These are phyloP conservation scores for Pigoraptor vietnamica DNA, from an alignment of 78 protist species.

Conservation along the genomic window DNA sequence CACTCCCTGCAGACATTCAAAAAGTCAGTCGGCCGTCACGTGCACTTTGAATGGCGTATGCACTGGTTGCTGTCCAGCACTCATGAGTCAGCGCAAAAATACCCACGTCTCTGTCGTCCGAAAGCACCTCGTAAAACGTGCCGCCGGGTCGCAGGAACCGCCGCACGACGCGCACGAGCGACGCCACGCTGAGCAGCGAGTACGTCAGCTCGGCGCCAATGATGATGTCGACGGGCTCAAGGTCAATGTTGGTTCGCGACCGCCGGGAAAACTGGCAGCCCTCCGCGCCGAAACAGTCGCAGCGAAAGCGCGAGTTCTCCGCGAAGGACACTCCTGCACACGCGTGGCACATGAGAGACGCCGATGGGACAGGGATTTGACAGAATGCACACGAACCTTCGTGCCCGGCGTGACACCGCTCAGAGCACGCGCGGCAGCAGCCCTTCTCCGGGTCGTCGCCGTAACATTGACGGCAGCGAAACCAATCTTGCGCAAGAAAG, in stretches of 20 bases:
- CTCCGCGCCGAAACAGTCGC: conserved; percentile 2
- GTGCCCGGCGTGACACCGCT: neutral
- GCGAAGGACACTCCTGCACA: neutral
- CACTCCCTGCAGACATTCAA: neutral
- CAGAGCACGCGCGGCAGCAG: neutral
- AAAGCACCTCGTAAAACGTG: conserved; percentile 63
- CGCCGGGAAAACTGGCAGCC: neutral
- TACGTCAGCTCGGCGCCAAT: conserved; percentile 72
- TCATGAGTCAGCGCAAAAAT: neutral
- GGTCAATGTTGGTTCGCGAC: neutral
- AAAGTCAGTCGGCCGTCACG: neutral
- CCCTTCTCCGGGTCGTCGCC: neutral
- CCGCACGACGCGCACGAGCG: conserved; percentile 39
- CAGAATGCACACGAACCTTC: neutral
- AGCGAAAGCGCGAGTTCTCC: neutral
- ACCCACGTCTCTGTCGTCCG: conserved; percentile 63
- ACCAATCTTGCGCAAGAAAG: neutral
- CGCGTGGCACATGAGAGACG: no score
- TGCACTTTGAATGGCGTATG: no score
- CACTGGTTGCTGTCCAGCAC: neutral
- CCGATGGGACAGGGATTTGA: neutral
- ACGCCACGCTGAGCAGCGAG: conserved; percentile 44
- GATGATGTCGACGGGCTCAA: conserved; percentile 33
- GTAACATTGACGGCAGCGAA: neutral
- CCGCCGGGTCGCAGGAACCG: conserved; percentile 47